These are phyloP conservation scores for Durusdinium trenchii DNA, from an alignment of 73 alveolate species.

Conservation along the genomic window DNA sequence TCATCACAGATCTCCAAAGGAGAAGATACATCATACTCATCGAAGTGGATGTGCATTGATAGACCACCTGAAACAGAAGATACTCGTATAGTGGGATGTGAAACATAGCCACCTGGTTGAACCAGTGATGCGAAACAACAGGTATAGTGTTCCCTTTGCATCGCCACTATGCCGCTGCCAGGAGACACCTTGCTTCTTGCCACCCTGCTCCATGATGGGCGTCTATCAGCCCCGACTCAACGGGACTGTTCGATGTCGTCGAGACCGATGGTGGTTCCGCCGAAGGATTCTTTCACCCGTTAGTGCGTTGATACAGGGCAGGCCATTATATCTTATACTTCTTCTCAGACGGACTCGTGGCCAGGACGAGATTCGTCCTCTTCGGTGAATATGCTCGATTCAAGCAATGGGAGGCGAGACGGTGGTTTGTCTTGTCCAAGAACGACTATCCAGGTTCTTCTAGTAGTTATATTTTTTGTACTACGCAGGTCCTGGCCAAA, in stretches of 20 bases:
- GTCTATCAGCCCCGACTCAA: slow-evolving; percentile 53
- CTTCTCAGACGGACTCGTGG: background rate
- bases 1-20: no score
- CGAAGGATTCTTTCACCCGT: background rate
- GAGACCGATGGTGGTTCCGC: no score
- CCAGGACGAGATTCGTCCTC: slow-evolving; percentile 64
- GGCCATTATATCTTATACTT: background rate
- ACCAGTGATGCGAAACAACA: no score
- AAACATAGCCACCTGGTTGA: no score
- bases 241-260: no score
- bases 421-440: background rate
- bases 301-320: background rate
- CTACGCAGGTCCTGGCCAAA: no score
- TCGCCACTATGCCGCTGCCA: no score
- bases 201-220: slow-evolving; percentile 88
- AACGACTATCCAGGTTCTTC: background rate
- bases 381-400: slow-evolving; percentile 19
- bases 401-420: slow-evolving; percentile 54
- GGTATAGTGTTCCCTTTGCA: no score
- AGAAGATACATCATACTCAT: no score
- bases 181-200: slow-evolving; percentile 75
- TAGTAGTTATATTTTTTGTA: background rate
- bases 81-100: no score
- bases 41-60: no score
- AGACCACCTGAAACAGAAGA: no score